phyloP scores from a whole-genome alignment of 768 basidiomycete genomes.

The Glaciozyma martinii region DNA sequence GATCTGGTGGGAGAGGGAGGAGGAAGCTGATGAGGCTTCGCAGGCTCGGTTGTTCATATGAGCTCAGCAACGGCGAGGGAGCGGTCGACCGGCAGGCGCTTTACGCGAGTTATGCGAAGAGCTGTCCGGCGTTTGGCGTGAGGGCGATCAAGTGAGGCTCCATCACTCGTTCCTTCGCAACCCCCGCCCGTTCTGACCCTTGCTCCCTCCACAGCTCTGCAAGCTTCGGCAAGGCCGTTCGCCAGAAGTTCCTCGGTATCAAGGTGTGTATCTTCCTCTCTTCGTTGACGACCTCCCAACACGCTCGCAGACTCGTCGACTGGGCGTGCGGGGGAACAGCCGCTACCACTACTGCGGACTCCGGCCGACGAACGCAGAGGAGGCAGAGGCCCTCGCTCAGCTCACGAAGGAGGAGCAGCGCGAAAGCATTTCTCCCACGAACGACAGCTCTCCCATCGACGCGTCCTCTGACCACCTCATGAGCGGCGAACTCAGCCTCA shows the following conservation, averaged over 20 bases:
- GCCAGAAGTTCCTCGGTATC: conserved; percentile 86
- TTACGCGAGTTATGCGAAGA: conserved; percentile 82
- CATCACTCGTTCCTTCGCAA: too few relatives aligned
- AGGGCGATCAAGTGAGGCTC: conserved; percentile 6
- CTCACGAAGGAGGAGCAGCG: not conserved
- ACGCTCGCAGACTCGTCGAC: conserved; percentile 54
- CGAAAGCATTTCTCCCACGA: not conserved
- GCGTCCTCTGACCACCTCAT: not conserved
- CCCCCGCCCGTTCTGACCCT: not conserved
- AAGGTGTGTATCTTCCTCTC: conserved; percentile 43
- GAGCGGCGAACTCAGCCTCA: not conserved
- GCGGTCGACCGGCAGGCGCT: conserved; percentile 89
- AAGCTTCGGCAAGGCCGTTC: conserved; percentile 86
- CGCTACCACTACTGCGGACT: conserved; percentile 65
- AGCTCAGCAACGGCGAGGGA: conserved; percentile 80
- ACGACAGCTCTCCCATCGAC: not conserved
- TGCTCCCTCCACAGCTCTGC: conserved; percentile 66
- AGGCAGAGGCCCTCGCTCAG: conserved; percentile 36
- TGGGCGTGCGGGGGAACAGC: conserved; percentile 83
- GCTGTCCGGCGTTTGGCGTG: conserved; percentile 85
- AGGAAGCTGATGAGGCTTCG: conserved; percentile 2
- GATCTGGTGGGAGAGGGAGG: conserved; percentile 26
- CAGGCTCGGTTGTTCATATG: conserved; percentile 82
- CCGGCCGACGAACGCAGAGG: conserved; percentile 28
- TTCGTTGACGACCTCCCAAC: not conserved